Evolutionary conservation across 768 basidiomycete genomes (phyloP).

Genomic region (Gymnopilus dilepis): DNA sequence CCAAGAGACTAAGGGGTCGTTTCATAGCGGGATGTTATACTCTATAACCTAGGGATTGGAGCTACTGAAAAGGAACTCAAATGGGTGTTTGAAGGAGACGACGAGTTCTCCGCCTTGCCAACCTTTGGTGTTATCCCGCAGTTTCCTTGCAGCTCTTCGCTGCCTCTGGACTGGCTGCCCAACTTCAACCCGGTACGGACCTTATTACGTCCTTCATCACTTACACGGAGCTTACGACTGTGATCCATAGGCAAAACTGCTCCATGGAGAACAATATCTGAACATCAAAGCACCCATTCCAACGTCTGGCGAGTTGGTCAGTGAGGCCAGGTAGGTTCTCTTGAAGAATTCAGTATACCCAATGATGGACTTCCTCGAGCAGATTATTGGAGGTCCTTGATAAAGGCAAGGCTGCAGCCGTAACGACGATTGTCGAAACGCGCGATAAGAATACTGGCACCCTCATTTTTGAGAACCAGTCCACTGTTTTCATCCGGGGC

Average conservation of each 20-base stretch:
- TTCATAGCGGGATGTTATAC: conserved; percentile 75
- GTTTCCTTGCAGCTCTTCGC: conserved; percentile 69
- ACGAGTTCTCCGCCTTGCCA: conserved; percentile 84
- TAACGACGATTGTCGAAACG: conserved; percentile 80
- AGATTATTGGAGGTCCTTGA: conserved; percentile 83
- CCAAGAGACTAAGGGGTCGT: neutral
- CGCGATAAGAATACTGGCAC: conserved; percentile 79
- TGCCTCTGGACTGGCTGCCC: conserved; percentile 84
- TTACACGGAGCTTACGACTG: neutral
- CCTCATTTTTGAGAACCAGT: conserved; percentile 89
- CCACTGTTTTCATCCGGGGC: conserved; percentile 91
- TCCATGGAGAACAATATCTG: conserved; percentile 97
- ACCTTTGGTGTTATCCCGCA: conserved; percentile 97
- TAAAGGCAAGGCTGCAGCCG: conserved; percentile 93
- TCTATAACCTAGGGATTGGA: conserved; percentile 95
- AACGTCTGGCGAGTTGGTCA: conserved; percentile 80
- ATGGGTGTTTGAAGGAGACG: conserved; percentile 90
- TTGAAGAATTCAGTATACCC: too few species aligned
- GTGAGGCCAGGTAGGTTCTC: conserved; percentile 62
- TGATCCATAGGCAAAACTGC: conserved; percentile 79
- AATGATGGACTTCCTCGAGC: too few species aligned
- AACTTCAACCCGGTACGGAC: conserved; percentile 85
- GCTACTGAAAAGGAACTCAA: conserved; percentile 92
- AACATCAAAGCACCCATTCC: conserved; percentile 87
- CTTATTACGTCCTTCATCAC: neutral